Percentiles rank a stretch among this genome's conserved stretches.
Evolutionary conservation across 441 rosid genomes (phyloP).

Genomic region (Rhodomyrtus psidioides): DNA sequence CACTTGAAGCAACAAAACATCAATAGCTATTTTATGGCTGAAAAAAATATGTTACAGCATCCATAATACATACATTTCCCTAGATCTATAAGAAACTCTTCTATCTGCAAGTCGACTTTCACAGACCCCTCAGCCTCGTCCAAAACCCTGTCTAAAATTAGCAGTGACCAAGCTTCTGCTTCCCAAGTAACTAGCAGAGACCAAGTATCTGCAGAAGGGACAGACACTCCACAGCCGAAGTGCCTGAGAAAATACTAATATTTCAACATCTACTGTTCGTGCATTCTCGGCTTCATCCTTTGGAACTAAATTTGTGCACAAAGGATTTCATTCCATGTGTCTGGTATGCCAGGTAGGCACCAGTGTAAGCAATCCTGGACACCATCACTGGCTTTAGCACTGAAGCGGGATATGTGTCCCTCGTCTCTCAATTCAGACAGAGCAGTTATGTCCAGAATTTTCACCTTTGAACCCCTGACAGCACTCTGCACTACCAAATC

Average conservation of each 20-base stretch:
- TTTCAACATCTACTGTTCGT: background rate
- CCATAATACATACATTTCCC: background rate
- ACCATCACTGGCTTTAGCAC: slow-evolving; percentile 20
- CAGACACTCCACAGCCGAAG: background rate
- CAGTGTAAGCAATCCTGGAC: slow-evolving; percentile 66
- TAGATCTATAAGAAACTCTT: background rate
- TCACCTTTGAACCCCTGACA: slow-evolving; percentile 41
- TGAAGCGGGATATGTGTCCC: slow-evolving; percentile 46
- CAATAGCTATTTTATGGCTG: background rate
- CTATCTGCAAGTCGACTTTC: background rate
- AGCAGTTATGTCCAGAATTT: slow-evolving; percentile 57
- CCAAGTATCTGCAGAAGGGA: background rate
- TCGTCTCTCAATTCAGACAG: slow-evolving; percentile 65
- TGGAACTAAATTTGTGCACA: slow-evolving; percentile 29
- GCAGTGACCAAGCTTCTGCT: background rate
- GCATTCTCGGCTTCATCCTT: background rate
- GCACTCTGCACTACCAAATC: slow-evolving; percentile 45
- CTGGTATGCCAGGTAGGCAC: slow-evolving; percentile 71
- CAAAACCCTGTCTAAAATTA: background rate
- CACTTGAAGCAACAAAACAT: background rate
- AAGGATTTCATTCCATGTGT: slow-evolving; percentile 63
- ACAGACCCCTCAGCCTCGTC: background rate
- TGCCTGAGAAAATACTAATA: background rate
- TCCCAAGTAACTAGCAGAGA: background rate
- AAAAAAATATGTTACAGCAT: background rate